Conservation (phyloP, 352 stramenopile species). For the Phytophthora rubi region DNA sequence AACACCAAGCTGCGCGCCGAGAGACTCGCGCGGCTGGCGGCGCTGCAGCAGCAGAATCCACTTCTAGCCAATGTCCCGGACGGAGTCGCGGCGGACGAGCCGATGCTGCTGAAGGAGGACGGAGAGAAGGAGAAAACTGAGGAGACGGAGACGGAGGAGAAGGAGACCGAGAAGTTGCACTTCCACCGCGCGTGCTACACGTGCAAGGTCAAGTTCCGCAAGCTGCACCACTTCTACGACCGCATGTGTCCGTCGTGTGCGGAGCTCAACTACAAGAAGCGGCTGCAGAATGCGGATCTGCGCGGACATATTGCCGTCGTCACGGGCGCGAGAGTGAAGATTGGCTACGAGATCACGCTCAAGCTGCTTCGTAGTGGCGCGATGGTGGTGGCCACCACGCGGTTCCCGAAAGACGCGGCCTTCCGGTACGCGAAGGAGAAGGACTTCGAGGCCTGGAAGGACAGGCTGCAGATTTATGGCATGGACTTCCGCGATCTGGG, state of each 20-base stretch:
- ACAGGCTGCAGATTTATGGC: constrained; percentile 92
- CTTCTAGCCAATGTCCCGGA: constrained; percentile 71
- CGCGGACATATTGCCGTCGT: constrained; percentile 86
- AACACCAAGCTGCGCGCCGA: constrained; percentile 80
- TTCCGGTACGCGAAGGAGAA: constrained; percentile 85
- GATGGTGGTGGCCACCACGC: constrained; percentile 91
- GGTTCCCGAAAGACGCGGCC: constrained; percentile 94
- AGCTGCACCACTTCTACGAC: constrained; percentile 95
- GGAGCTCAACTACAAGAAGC: constrained; percentile 93
- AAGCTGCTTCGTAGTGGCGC: constrained; percentile 91
- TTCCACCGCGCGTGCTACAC: constrained; percentile 94
- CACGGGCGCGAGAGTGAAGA: constrained; percentile 95
- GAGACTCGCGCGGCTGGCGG: constrained; percentile 56
- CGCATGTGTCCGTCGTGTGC: constrained; percentile 94
- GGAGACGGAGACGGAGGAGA: constrained; percentile 10
- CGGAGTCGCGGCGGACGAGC: constrained; percentile 52
- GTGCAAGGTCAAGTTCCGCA: constrained; percentile 93
- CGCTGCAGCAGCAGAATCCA: constrained; percentile 65
- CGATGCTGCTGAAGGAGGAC: constrained; percentile 21
- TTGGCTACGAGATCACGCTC: constrained; percentile 94
- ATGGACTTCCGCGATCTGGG: constrained; percentile 95
- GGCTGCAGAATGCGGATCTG: constrained; percentile 88
- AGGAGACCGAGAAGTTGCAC: constrained; percentile 62
- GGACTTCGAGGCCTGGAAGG: constrained; percentile 85
- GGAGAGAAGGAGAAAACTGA: constrained; percentile 1